A percentile compares a stretch with the other conserved stretches of the same genome.
Conservation (phyloP, 2,329 filamentous ascomycete genomes). For the Dactylella cylindrospora region DNA sequence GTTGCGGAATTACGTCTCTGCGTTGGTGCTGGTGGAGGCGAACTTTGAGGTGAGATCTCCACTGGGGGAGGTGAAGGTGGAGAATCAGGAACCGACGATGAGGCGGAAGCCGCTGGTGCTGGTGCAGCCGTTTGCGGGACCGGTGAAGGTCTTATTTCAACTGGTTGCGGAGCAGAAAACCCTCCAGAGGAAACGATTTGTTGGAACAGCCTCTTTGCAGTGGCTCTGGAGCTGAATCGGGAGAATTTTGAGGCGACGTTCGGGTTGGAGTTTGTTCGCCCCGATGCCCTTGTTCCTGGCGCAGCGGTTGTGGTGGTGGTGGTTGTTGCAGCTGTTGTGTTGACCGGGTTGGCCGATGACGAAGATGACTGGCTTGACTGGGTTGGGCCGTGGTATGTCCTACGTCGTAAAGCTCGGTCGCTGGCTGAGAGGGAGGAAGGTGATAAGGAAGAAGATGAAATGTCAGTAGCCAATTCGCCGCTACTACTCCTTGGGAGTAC, state of each 20-base stretch:
- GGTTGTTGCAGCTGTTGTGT: constrained; percentile 22
- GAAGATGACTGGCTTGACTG: neutral
- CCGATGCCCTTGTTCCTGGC: constrained; percentile 25
- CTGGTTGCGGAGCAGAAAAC: constrained; percentile 31
- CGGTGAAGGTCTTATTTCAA: constrained; percentile 37
- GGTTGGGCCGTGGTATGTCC: constrained; percentile 23
- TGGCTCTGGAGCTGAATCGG: constrained; percentile 36
- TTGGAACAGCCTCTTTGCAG: constrained; percentile 47
- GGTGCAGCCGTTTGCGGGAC: constrained; percentile 3
- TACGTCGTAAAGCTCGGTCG: constrained; percentile 17
- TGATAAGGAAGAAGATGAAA: constrained; percentile 12
- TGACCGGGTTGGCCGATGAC: constrained; percentile 7
- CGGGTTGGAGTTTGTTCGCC: constrained; percentile 29
- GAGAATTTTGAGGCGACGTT: constrained; percentile 32
- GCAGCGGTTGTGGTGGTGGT: constrained; percentile 1
- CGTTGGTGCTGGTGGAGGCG: constrained; percentile 16
- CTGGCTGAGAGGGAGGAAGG: constrained; percentile 1
- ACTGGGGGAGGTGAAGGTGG: neutral
- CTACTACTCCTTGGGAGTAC: constrained; percentile 29
- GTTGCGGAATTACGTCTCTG: constrained; percentile 31
- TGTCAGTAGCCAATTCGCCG: constrained; percentile 31
- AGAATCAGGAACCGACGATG: constrained; percentile 1
- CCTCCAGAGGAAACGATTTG: constrained; percentile 47
- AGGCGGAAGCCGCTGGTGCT: neutral
- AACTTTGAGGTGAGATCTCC: constrained; percentile 11